A percentile compares a stretch with the other conserved stretches of the same genome.
phyloP scores from a whole-genome alignment of 345 rosid genomes.

The Erodium maritimum region DNA sequence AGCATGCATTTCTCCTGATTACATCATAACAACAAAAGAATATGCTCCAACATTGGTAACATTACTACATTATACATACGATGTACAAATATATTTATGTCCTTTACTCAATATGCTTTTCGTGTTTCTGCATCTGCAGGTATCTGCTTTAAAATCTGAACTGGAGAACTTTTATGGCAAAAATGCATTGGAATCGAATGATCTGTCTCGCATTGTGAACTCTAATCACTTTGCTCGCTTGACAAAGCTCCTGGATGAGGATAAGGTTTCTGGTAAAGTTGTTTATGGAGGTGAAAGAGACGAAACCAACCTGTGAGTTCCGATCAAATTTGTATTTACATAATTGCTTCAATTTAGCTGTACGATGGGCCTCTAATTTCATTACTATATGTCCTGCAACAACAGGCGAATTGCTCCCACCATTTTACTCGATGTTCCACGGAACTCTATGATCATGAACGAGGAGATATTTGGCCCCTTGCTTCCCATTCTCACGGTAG shows the following conservation, averaged over 20 bases:
- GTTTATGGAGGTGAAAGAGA: slow-evolving; percentile 75
- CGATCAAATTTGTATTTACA: background rate
- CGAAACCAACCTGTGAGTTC: slow-evolving; percentile 54
- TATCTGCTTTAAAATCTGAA: slow-evolving; percentile 49
- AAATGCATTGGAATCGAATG: slow-evolving; percentile 65
- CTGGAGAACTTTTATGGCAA: slow-evolving; percentile 65
- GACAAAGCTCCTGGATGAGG: slow-evolving; percentile 69
- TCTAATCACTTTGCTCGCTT: slow-evolving; percentile 68
- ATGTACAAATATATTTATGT: background rate
- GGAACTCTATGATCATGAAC: slow-evolving; percentile 62
- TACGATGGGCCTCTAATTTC: background rate
- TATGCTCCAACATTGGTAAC: slow-evolving; percentile 63
- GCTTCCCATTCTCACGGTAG: slow-evolving; percentile 73
- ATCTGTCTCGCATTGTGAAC: slow-evolving; percentile 75
- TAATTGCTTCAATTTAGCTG: slow-evolving; percentile 1
- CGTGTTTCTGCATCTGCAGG: slow-evolving; percentile 24
- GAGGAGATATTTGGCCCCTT: slow-evolving; percentile 97
- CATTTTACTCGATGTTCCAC: slow-evolving; percentile 73
- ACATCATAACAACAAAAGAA: slow-evolving; percentile 62
- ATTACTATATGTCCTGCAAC: slow-evolving; percentile 6
- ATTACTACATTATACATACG: background rate
- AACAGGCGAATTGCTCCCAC: slow-evolving; percentile 78
- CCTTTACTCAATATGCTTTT: slow-evolving; percentile 2
- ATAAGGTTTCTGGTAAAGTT: slow-evolving; percentile 67
- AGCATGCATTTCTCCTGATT: slow-evolving; percentile 85